Evolutionary conservation across 2,329 filamentous ascomycete species (phyloP).

Genomic region (Xylaria sp.): DNA sequence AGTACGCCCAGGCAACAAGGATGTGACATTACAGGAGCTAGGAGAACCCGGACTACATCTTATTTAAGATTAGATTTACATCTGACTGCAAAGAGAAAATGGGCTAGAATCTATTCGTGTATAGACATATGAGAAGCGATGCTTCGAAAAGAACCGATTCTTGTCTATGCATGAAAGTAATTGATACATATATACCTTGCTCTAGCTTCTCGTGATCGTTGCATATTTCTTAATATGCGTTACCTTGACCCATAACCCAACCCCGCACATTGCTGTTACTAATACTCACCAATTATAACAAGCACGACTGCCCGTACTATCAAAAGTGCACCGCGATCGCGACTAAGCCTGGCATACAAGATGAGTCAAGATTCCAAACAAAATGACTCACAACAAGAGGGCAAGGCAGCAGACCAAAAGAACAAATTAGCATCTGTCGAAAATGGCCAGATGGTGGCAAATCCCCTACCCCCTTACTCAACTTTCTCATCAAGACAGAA

Average conservation of each 20-base stretch:
- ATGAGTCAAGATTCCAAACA: neutral
- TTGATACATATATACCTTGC: too few relatives aligned
- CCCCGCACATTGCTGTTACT: neutral
- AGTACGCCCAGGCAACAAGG: neutral
- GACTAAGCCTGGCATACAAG: neutral
- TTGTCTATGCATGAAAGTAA: neutral
- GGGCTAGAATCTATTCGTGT: too few relatives aligned
- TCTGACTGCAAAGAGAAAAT: neutral
- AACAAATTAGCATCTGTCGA: neutral
- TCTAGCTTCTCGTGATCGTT: neutral
- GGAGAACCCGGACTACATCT: neutral
- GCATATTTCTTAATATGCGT: neutral
- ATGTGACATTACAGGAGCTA: neutral
- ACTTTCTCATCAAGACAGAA: constrained; percentile 17
- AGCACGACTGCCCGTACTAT: neutral
- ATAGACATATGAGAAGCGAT: neutral
- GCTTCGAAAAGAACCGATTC: neutral
- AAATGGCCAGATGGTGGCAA: neutral
- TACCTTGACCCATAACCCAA: neutral
- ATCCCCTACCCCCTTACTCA: constrained; percentile 15
- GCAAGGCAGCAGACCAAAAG: neutral
- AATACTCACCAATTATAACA: neutral
- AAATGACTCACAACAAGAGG: neutral
- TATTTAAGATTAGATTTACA: too few relatives aligned
- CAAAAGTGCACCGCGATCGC: neutral